Evolutionary conservation across 306 rosid genomes (phyloP).

Genomic region (Bauhinia variegata): DNA sequence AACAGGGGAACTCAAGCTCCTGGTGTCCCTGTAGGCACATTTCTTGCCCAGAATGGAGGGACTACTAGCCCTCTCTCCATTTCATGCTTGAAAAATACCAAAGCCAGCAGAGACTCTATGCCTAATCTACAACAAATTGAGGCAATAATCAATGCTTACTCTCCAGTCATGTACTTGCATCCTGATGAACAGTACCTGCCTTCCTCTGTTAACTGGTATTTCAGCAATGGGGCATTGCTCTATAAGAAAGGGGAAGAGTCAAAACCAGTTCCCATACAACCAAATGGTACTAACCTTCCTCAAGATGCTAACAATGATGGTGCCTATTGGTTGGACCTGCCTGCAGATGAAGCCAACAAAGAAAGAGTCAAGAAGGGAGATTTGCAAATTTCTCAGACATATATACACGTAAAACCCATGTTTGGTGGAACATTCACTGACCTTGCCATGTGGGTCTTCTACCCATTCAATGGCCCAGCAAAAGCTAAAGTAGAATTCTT

Average conservation of each 20-base stretch:
- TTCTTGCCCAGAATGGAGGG: constrained; percentile 48
- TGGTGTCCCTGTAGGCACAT: constrained; percentile 64
- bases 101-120: constrained; percentile 46
- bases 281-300: constrained; percentile 68
- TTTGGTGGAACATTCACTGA: constrained; percentile 75
- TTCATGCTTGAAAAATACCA: constrained; percentile 68
- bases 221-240: constrained; percentile 63
- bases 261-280: constrained; percentile 46
- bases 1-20: constrained; percentile 50
- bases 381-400: constrained; percentile 42
- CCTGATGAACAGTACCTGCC: constrained; percentile 67
- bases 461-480: constrained; percentile 78
- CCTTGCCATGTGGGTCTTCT: constrained; percentile 71
- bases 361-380: constrained; percentile 70
- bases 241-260: constrained; percentile 53
- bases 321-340: constrained; percentile 72
- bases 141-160: constrained; percentile 53
- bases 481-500: constrained; percentile 58
- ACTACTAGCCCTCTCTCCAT: constrained; percentile 22
- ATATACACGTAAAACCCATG: constrained; percentile 73
- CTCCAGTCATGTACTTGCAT: constrained; percentile 61
- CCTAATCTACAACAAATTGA: constrained; percentile 59
- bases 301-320: constrained; percentile 71
- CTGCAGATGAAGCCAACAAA: constrained; percentile 41
- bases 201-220: constrained; percentile 72